Percentiles rank a stretch among this genome's conserved stretches.
Evolutionary conservation across 2,329 filamentous ascomycete species (phyloP).

Genomic region (Sporothrix brunneoviolacea): DNA sequence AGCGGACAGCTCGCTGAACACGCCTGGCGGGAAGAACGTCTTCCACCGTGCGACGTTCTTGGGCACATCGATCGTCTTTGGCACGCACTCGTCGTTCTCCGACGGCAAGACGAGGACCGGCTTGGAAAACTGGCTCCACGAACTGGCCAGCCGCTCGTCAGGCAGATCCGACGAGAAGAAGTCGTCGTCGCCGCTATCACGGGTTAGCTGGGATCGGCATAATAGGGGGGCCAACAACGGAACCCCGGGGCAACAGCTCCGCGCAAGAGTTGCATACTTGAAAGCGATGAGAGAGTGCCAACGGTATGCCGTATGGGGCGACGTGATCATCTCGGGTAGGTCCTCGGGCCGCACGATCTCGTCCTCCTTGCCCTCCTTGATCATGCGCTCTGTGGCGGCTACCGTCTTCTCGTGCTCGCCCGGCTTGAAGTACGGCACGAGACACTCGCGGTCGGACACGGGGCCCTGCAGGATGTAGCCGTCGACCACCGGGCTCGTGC

Average conservation of each 20-base stretch:
- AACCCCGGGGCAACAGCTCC: too few species aligned
- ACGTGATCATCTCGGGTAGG: conserved; percentile 34
- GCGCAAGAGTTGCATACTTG: too few species aligned
- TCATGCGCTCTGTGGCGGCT: conserved; percentile 45
- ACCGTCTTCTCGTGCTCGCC: conserved; percentile 39
- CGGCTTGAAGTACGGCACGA: conserved; percentile 39
- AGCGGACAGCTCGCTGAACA: conserved; percentile 45
- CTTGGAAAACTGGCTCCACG: conserved; percentile 59
- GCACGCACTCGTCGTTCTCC: conserved; percentile 59
- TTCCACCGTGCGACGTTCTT: conserved; percentile 53
- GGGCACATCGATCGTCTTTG: conserved; percentile 49
- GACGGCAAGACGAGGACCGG: conserved; percentile 60
- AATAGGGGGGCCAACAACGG: too few species aligned
- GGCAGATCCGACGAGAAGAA: conserved; percentile 78
- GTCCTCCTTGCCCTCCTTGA: conserved; percentile 45
- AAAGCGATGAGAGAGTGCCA: conserved; percentile 43
- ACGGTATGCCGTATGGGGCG: conserved; percentile 46
- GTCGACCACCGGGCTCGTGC: conserved; percentile 49
- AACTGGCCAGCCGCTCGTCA: conserved; percentile 45
- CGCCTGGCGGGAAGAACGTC: conserved; percentile 32
- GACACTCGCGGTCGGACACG: conserved; percentile 67
- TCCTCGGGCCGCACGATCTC: conserved; percentile 47
- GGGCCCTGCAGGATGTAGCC: conserved; percentile 76
- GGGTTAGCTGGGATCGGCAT: conserved; percentile 2
- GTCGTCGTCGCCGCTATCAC: conserved; percentile 66